A percentile compares a stretch with the other conserved stretches of the same genome.
Evolutionary conservation across 73 alveolate genomes (phyloP).

Genomic region (Vitrella brassicaformis): DNA sequence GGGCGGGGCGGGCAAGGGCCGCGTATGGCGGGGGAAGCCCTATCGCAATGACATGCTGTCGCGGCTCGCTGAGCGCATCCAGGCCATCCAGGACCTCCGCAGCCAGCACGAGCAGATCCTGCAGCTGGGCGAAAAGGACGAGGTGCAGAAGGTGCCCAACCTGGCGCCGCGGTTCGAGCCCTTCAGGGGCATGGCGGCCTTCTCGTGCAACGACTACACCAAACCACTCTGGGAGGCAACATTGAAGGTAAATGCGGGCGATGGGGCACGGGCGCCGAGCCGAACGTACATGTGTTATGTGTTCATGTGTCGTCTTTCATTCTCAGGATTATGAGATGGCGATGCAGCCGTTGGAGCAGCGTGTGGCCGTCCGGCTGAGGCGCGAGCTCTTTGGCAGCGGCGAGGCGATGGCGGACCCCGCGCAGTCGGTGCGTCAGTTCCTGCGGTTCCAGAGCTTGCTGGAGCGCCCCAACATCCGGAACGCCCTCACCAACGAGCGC

Average conservation of each 20-base stretch:
- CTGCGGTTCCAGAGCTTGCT: conserved; percentile 9
- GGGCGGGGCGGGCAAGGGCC: background rate
- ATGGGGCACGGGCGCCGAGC: too few relatives aligned
- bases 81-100: conserved; percentile 12
- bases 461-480: conserved; percentile 4
- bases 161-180: conserved; percentile 25
- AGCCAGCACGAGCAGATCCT: conserved; percentile 35
- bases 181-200: conserved; percentile 11
- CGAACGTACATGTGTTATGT: too few relatives aligned
- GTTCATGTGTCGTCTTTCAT: too few relatives aligned
- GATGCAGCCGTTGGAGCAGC: background rate
- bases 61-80: conserved; percentile 10
- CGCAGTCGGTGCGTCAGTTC: conserved; percentile 30
- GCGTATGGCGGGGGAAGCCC: conserved; percentile 24
- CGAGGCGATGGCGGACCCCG: too few relatives aligned
- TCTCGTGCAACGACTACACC: conserved; percentile 29
- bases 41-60: conserved; percentile 13
- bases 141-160: background rate
- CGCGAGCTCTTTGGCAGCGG: conserved; percentile 30
- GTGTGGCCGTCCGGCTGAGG: background rate
- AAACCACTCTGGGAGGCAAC: conserved; percentile 19
- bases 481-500: conserved; percentile 26
- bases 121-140: conserved; percentile 11
- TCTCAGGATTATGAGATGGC: too few relatives aligned
- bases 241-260: background rate